Evolutionary conservation across 106 monocot species (phyloP).

Genomic region (Dioscorea zingiberensis): DNA sequence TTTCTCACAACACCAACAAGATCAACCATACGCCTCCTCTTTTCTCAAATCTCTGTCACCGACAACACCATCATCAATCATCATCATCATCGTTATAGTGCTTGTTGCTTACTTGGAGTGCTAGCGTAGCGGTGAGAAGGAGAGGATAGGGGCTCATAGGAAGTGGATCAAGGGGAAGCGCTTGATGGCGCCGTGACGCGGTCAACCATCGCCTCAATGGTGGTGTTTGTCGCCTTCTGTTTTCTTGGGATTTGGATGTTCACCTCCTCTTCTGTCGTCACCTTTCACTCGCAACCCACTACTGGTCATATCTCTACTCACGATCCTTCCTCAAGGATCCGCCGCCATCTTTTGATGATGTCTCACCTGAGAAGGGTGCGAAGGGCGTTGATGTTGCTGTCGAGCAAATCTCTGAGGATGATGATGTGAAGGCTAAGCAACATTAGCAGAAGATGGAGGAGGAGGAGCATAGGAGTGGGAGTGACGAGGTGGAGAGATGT

Average conservation of each 20-base stretch:
- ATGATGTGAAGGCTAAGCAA: background rate
- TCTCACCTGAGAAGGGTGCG: slow-evolving; percentile 1
- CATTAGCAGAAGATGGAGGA: slow-evolving; percentile 4
- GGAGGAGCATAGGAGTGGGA: background rate
- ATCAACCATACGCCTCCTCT: no score
- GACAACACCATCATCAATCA: no score
- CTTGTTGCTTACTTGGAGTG: no score
- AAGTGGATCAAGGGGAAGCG: background rate
- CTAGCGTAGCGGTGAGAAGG: no score
- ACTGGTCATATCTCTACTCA: slow-evolving; percentile 1
- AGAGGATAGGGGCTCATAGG: no score
- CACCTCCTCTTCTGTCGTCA: slow-evolving; percentile 40
- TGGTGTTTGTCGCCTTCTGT: no score
- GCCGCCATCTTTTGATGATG: background rate
- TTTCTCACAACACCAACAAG: no score
- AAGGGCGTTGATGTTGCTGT: slow-evolving; percentile 4
- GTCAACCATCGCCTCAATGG: slow-evolving; percentile 36
- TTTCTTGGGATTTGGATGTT: slow-evolving; percentile 44
- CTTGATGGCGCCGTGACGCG: slow-evolving; percentile 13
- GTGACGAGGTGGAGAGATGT: background rate
- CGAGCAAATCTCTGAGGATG: background rate
- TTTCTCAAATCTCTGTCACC: no score
- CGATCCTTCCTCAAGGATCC: background rate
- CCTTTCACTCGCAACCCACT: slow-evolving; percentile 9
- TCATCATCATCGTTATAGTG: no score